These are phyloP conservation scores for Hymenoscyphus fructigenus DNA, from an alignment of 2,329 filamentous ascomycete genomes.

Conservation along the genomic window DNA sequence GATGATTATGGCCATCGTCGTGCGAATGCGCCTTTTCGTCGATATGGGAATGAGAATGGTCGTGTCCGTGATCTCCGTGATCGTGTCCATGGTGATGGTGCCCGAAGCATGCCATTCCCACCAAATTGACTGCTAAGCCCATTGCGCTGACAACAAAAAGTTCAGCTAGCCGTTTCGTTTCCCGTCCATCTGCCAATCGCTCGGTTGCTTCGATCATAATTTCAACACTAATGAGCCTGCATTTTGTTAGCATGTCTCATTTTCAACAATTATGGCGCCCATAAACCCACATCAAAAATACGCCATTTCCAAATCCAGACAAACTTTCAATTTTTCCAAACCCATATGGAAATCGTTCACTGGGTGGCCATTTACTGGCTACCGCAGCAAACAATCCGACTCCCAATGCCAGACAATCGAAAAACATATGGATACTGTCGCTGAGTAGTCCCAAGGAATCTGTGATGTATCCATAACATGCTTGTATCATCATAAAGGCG, in stretches of 20 bases:
- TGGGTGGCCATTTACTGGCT: constrained; percentile 95
- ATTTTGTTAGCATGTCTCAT: constrained; percentile 21
- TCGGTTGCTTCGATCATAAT: constrained; percentile 95
- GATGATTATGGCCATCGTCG: constrained; percentile 20
- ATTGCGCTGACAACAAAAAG: constrained; percentile 84
- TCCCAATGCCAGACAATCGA: constrained; percentile 89
- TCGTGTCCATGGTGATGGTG: constrained; percentile 45
- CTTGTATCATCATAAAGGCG: constrained; percentile 89
- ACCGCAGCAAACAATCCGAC: constrained; percentile 91
- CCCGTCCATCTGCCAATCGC: constrained; percentile 76
- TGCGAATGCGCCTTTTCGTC: constrained; percentile 24
- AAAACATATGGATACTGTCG: constrained; percentile 99
- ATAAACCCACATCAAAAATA: constrained; percentile 76
- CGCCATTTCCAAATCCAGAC: constrained; percentile 93
- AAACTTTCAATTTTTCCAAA: constrained; percentile 96
- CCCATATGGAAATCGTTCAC: constrained; percentile 85
- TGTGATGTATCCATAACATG: constrained; percentile 89
- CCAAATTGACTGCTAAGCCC: constrained; percentile 84
- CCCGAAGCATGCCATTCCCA: constrained; percentile 64
- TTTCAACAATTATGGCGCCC: not conserved
- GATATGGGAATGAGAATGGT: constrained; percentile 38
- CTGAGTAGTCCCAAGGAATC: constrained; percentile 93
- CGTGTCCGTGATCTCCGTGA: constrained; percentile 37
- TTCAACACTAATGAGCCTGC: constrained; percentile 88
- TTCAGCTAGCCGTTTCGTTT: constrained; percentile 82